Conservation (phyloP, 257 asterid species). For the Solanum chaucha region DNA sequence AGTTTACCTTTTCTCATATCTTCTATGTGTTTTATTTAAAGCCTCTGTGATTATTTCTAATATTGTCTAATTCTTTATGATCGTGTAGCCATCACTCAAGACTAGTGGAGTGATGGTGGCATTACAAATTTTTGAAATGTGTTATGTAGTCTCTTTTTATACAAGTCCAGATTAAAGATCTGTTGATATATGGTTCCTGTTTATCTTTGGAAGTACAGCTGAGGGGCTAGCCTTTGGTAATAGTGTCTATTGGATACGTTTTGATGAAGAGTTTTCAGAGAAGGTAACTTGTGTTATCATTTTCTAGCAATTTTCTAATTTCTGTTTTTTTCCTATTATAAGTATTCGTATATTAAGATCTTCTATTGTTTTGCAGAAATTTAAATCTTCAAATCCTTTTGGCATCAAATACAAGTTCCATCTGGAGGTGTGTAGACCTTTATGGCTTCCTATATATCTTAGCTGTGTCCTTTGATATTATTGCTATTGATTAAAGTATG, state of each 20-base stretch:
- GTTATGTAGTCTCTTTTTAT: neutral
- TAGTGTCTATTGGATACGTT: conserved; percentile 79
- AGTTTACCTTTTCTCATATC: neutral
- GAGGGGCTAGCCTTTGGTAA: conserved; percentile 82
- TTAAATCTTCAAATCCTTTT: conserved; percentile 72
- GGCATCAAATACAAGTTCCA: conserved; percentile 95
- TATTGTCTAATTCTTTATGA: neutral
- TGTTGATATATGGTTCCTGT: neutral
- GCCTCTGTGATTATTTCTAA: neutral
- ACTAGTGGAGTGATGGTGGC: neutral
- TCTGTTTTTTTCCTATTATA: neutral
- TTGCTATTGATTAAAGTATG: neutral
- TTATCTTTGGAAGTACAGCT: conserved; percentile 50
- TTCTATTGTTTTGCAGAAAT: conserved; percentile 49
- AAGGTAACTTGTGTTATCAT: conserved; percentile 40
- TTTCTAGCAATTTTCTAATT: neutral
- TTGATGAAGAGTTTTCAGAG: conserved; percentile 59
- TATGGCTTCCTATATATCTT: neutral
- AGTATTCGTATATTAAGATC: neutral
- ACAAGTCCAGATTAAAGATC: neutral
- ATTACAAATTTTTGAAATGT: neutral
- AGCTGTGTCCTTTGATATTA: neutral
- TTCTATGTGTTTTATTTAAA: neutral
- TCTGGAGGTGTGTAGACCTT: conserved; percentile 52
- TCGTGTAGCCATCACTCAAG: neutral